These are phyloP conservation scores for Pythium apleroticum DNA, from an alignment of 352 stramenopile genomes.

Conservation along the genomic window DNA sequence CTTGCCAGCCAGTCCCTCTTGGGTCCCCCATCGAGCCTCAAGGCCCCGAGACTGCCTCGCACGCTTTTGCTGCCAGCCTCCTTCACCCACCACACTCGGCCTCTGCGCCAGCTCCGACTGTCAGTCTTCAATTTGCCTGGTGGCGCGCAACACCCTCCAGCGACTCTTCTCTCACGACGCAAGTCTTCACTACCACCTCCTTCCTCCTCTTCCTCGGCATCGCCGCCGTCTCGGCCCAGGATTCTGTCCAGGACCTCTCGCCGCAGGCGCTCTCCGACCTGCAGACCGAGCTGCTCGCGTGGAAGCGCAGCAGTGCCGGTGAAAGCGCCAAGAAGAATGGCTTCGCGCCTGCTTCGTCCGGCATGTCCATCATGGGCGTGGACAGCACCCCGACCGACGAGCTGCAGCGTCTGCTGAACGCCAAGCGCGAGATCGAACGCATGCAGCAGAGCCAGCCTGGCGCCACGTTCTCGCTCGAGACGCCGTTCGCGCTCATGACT, in stretches of 20 bases:
- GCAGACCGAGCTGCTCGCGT: background rate
- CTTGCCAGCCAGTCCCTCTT: too few relatives aligned
- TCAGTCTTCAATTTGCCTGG: background rate
- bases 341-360: background rate
- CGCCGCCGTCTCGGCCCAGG: background rate
- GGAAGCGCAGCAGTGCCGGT: conserved; percentile 5
- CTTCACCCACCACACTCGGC: too few relatives aligned
- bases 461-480: conserved; percentile 47
- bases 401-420: conserved; percentile 3
- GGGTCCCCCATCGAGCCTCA: too few relatives aligned
- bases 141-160: background rate
- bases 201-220: background rate
- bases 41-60: too few relatives aligned
- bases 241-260: background rate
- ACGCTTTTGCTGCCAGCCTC: too few relatives aligned
- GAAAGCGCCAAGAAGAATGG: background rate
- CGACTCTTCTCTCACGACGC: too few relatives aligned
- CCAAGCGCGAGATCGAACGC: conserved; percentile 2
- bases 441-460: conserved; percentile 29
- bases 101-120: too few relatives aligned
- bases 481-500: conserved; percentile 56
- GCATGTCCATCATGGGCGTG: background rate
- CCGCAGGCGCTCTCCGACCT: background rate
- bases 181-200: background rate
- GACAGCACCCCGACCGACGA: background rate